phyloP scores from a whole-genome alignment of 495 filamentous ascomycete species.

The Copromyces sp. region DNA sequence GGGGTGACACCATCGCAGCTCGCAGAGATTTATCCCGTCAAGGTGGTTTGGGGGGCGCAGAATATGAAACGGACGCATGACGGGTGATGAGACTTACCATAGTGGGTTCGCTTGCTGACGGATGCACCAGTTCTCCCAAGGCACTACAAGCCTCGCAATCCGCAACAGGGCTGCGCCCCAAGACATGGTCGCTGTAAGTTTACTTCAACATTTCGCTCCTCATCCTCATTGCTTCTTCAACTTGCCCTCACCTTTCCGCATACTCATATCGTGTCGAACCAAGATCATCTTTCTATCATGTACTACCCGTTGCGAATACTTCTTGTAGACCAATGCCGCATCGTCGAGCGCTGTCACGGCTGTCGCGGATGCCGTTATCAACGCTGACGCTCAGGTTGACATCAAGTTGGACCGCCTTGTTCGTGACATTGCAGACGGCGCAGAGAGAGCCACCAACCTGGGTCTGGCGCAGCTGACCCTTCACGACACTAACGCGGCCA shows the following conservation, averaged over 20 bases:
- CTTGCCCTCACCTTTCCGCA: not conserved
- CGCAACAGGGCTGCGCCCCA: not conserved
- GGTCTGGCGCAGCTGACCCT: no score
- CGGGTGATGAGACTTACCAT: not conserved
- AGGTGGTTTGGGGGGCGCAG: not conserved
- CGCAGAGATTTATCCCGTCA: no score
- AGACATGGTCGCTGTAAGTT: not conserved
- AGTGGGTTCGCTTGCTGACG: not conserved
- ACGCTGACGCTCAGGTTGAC: no score
- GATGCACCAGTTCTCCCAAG: not conserved
- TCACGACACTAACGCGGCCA: no score
- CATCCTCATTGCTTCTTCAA: not conserved
- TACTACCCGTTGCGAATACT: not conserved
- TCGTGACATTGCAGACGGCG: no score
- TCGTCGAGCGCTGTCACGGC: no score
- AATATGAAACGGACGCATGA: not conserved
- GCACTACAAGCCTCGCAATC: not conserved
- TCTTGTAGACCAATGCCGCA: no score
- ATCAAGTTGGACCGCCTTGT: no score
- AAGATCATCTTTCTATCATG: not conserved
- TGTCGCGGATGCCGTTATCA: no score
- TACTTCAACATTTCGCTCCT: not conserved
- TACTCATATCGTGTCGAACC: not conserved
- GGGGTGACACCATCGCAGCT: no score
- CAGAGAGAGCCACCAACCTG: no score